Base-by-base conservation (phyloP, 1,284 basidiomycete genomes). In the Entoloma clypeatum region DNA sequence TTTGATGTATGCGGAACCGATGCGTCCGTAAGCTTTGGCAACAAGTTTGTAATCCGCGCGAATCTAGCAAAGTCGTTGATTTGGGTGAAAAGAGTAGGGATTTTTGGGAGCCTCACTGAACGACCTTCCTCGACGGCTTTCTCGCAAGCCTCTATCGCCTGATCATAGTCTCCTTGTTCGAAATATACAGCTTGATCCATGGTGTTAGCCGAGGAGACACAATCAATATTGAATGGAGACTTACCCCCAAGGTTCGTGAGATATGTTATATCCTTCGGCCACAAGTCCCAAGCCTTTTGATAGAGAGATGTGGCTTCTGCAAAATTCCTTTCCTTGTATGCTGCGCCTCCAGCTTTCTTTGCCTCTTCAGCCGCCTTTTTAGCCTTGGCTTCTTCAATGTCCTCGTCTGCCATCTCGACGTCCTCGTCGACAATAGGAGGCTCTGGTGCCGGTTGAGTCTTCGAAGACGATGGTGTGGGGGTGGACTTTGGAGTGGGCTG, bases 51-150 rank as follows among this genome's bases (percentile, higher is more conserved):
- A 90, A 61, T 90, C 89, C 19, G 79, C 84, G 30, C 84, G 83
- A 36, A 86, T 59, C 87, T 89, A 51, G 24, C 39, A 34, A 17
- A 9, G 31, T 54, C 33, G 51, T 30, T 22, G 27, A 17, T 37
- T 32, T 32, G 16, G 37, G 16, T 16, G 18, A 33, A 26, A 31
- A 23, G 24, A 14, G n/a, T 27, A 31, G 29, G 4, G 34, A n/a
- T n/a, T n/a, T n/a, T n/a, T n/a, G 14, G 8, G 16, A 26, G 17
- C 59, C 70, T 40, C 54, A 86, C 82, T 44, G 70, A 74, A 51
- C 94, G 84, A 26, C 92, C 95, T 61, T 97, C 89, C 21, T 99
- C 95, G 29, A 93, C 85, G 14, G 96, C 96, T 67, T 92, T 92
- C 58, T 96, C 83, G 60, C 92, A 96, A 0, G 81, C 81, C 65